A percentile compares a stretch with the other conserved stretches of the same genome.
These are phyloP conservation scores for Candida adriatica DNA, from an alignment of 805 yeast genomes.

Conservation along the genomic window DNA sequence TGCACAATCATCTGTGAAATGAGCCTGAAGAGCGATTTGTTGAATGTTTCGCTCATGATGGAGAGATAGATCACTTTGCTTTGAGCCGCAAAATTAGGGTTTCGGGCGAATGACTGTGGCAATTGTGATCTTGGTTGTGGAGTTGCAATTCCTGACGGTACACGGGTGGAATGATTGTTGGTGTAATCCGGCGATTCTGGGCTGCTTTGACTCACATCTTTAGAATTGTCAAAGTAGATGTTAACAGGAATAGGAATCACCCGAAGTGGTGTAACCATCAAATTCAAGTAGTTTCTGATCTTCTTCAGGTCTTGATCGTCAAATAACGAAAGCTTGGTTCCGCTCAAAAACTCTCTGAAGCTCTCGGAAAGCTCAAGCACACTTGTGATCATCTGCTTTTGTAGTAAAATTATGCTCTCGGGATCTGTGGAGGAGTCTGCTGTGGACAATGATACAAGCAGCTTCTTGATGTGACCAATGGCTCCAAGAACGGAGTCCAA, in stretches of 20 bases:
- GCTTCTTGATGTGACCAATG: conserved; percentile 18
- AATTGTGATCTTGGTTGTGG: conserved; percentile 29
- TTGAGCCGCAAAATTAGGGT: conserved; percentile 6
- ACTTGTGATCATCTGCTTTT: conserved; percentile 26
- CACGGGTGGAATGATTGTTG: conserved; percentile 4
- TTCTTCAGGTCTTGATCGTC: conserved; percentile 25
- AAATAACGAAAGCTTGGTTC: conserved; percentile 30
- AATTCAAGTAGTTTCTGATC: conserved; percentile 38
- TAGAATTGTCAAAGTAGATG: conserved; percentile 5
- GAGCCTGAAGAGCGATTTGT: conserved; percentile 23
- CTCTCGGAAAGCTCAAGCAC: conserved; percentile 32
- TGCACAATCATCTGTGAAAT: conserved; percentile 27
- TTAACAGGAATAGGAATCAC: conserved; percentile 29
- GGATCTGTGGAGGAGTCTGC: conserved; percentile 8
- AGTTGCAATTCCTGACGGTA: conserved; percentile 22
- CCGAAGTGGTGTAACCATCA: conserved; percentile 32
- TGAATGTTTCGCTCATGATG: conserved; percentile 28
- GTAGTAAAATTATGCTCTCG: conserved; percentile 17
- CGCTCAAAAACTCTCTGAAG: conserved; percentile 38
- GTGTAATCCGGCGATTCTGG: background rate
- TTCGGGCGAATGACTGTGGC: conserved; percentile 2
- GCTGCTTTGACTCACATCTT: background rate
- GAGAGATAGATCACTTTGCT: conserved; percentile 21
- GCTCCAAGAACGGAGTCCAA: conserved; percentile 23
- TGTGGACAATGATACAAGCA: conserved; percentile 15